Conservation (phyloP, 768 basidiomycete genomes). For the Paxillus rubicundulus region DNA sequence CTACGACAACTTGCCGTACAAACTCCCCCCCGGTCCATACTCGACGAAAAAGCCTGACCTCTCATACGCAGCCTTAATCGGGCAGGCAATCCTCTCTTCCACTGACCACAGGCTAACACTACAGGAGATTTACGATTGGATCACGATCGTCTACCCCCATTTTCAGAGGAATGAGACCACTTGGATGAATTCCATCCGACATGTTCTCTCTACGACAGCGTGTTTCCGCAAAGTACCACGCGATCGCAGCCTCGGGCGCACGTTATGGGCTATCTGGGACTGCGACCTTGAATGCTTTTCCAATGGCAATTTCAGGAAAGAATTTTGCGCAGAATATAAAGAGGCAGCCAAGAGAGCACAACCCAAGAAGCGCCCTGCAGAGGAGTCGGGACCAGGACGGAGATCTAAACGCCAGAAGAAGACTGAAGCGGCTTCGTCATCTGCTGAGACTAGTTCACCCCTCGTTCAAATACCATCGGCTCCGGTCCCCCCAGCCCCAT, state of each 20-base stretch:
- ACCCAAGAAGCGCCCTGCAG: slow-evolving; percentile 39
- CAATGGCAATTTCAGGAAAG: slow-evolving; percentile 78
- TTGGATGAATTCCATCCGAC: slow-evolving; percentile 99
- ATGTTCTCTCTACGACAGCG: slow-evolving; percentile 89
- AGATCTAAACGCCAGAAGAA: slow-evolving; percentile 50
- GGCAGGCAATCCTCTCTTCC: slow-evolving; percentile 89
- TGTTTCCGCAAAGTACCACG: slow-evolving; percentile 86
- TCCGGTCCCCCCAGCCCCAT: slow-evolving; percentile 3
- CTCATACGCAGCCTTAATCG: slow-evolving; percentile 94
- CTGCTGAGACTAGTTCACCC: slow-evolving; percentile 25
- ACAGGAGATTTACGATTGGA: slow-evolving; percentile 96
- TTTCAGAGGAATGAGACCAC: slow-evolving; percentile 92
- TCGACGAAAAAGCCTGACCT: slow-evolving; percentile 75
- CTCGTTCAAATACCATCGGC: slow-evolving; percentile 16
- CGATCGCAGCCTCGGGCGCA: slow-evolving; percentile 74
- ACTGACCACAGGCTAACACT: slow-evolving; percentile 81
- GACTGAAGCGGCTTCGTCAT: slow-evolving; percentile 16
- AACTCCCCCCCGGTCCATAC: slow-evolving; percentile 82
- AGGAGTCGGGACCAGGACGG: slow-evolving; percentile 37
- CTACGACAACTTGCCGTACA: slow-evolving; percentile 67
- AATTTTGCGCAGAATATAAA: slow-evolving; percentile 41
- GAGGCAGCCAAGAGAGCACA: slow-evolving; percentile 30
- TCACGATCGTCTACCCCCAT: slow-evolving; percentile 89
- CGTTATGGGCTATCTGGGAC: slow-evolving; percentile 85
- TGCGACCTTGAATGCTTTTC: slow-evolving; percentile 81